Base-by-base conservation (phyloP, 208 protist species). In the Trypanosoma cruzi region DNA sequence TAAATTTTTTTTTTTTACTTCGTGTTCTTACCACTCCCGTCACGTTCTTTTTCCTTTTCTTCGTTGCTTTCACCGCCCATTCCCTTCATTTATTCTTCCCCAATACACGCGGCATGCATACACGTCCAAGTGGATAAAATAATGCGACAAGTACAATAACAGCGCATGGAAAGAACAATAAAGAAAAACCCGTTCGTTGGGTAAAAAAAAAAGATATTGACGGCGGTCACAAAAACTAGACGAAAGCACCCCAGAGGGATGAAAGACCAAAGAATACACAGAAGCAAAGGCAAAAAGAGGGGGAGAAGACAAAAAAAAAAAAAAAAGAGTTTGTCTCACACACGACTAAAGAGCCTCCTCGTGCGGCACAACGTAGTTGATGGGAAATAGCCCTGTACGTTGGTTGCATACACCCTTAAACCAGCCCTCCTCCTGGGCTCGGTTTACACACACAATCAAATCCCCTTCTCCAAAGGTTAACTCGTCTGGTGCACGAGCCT, bases 391-490 rank as follows among this genome's bases (percentile, higher is more conserved):
- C 0, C 92, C 92, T 1, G 80, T 91, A n/a, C 92, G 86, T 76
- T 97, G 89, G 64, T 94, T 90, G 68, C 86, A 94, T 16, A 97
- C 82, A 20, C 92, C 92, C 37, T 84, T 85, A 67, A 95, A 93
- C 89, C 92, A 97, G n/a, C 92, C 92, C 75, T 95, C 92, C 75
- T 97, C 92, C 37, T 77, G 74, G 6, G 81, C 82, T 24, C 82
- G 80, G 31, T 80, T 84, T n/a, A 94, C 79, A 31, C 86, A 93
- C 16, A 95, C 77, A 74, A 97, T 92, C 24, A 75, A 50, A 50
- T 92, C 85, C 13, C 83, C 83, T 14, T 79, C 75, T 57, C 85
- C 82, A 77, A 97, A 95, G 36, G 71, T 90, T 36, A 97, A 85
- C 75, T 97, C 92, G 74, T 97, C 92, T 2, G 86, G 83, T 1